Evolutionary conservation across 176 grass and related monocot genomes (phyloP), one percentile per base, ranked within the genome.

Genomic region (Metroxylon sagu): DNA sequence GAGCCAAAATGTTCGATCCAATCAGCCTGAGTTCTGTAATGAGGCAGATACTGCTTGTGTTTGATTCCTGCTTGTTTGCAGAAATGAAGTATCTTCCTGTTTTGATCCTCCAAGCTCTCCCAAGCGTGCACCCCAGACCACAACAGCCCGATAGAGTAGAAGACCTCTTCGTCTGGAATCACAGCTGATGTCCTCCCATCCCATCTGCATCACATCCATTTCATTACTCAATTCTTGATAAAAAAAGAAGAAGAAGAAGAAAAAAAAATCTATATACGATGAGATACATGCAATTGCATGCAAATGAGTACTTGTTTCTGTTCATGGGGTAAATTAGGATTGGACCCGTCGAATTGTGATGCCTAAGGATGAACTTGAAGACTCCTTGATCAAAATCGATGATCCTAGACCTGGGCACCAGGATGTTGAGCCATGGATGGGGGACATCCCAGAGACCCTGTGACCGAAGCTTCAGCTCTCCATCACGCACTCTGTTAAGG

Each of bases 281-380:
- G 1, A 4, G 18, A 7, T 35, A 2, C 17, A 39, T 54, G 14
- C 15, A 12, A 31, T 8, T 18, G 26, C 26, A 43, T 10, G 19
- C 26, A 53, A 25, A 21, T 23, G 10, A 39, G 25, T 73, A 73
- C 70, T 63, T 73, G 51, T 25, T 55, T 21, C 16, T 73, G 59
- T 73, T 63, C 59, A 85, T 62, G 0, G 87, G 82, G 28, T 90
- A 90, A 48, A 85, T 65, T 23, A 90, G 79, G 26, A 90, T 82
- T 21, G 85, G 7, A 5, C 71, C 82, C 0, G 48, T 62, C 0
- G 75, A 71, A n/a, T 59, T 85, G 60, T 53, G 39, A 1, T 72
- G 70, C 14, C 56, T 28, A 23, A 83, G 73, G 67, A 88, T 62
- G 48, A 72, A 67, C 54, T 49, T 59, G 53, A 77, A 77, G 52